A percentile compares a stretch with the other conserved stretches of the same genome.
Conservation (phyloP, 805 yeast genomes). For the Candida nanaspora region DNA sequence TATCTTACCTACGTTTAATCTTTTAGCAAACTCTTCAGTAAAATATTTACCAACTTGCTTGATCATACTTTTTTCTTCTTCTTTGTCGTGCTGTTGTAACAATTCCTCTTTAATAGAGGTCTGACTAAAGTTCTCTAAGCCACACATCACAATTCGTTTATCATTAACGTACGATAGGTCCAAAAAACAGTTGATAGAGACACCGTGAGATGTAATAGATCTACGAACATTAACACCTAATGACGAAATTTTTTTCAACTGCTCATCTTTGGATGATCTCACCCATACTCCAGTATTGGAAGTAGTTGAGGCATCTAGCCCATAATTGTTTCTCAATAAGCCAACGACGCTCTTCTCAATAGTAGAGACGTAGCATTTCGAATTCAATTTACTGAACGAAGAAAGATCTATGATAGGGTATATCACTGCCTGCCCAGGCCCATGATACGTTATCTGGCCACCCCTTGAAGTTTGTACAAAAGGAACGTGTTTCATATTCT, state of each 20-base stretch:
- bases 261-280: conserved; percentile 11
- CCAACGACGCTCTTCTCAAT: conserved; percentile 32
- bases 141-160: conserved; percentile 70
- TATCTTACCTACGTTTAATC: conserved; percentile 22
- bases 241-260: conserved; percentile 66
- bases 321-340: conserved; percentile 17
- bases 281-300: conserved; percentile 90
- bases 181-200: conserved; percentile 72
- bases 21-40: conserved; percentile 35
- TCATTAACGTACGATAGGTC: conserved; percentile 65
- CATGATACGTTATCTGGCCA: conserved; percentile 95
- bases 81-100: too few relatives aligned
- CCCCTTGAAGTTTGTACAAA: conserved; percentile 83
- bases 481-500: conserved; percentile 38
- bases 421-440: conserved; percentile 88
- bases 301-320: conserved; percentile 43
- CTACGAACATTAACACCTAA: conserved; percentile 85
- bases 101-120: conserved; percentile 40
- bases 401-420: conserved; percentile 73
- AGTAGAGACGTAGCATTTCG: conserved; percentile 44
- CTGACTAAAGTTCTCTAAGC: conserved; percentile 57
- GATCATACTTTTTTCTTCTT: too few relatives aligned
- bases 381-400: conserved; percentile 43
- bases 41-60: conserved; percentile 35
- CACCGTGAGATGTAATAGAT: conserved; percentile 82